A percentile compares a stretch with the other conserved stretches of the same genome.
phyloP scores from a whole-genome alignment of 192 early-diverging fungal genomes.

The Neocallimastix lanati region DNA sequence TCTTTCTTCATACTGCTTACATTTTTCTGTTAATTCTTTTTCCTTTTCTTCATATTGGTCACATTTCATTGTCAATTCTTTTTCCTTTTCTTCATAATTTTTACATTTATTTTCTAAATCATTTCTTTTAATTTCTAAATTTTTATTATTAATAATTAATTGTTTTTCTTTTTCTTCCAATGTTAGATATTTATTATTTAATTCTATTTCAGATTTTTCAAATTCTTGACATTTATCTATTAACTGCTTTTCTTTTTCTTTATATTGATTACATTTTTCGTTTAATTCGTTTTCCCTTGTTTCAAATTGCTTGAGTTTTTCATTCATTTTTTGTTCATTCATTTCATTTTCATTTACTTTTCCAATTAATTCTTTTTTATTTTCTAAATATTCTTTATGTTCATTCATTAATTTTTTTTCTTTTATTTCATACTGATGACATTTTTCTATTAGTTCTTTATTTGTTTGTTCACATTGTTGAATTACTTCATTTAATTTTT shows the following conservation, averaged over 20 bases:
- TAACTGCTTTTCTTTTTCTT: neutral
- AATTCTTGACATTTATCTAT: neutral
- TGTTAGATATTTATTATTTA: neutral
- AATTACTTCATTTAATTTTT: neutral
- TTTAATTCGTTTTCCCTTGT: neutral
- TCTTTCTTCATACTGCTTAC: neutral
- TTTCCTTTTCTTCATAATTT: neutral
- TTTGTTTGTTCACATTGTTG: neutral
- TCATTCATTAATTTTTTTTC: neutral
- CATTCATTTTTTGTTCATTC: neutral
- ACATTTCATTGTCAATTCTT: neutral
- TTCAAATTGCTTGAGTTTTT: neutral
- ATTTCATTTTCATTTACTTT: neutral
- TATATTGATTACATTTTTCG: neutral
- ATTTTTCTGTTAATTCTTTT: too few species aligned
- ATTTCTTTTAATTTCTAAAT: neutral
- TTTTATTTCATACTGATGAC: neutral
- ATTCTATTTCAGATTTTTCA: neutral
- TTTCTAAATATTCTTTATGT: neutral
- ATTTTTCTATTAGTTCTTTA: neutral
- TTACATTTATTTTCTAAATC: neutral
- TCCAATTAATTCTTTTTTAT: too few species aligned
- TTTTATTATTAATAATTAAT: neutral
- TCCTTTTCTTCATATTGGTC: too few species aligned
- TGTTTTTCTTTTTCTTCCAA: neutral